Percentiles rank a stretch among this genome's conserved stretches.
These are phyloP conservation scores for Trichoderma atrobrunneum DNA, from an alignment of 2,329 filamentous ascomycete genomes.

Conservation along the genomic window DNA sequence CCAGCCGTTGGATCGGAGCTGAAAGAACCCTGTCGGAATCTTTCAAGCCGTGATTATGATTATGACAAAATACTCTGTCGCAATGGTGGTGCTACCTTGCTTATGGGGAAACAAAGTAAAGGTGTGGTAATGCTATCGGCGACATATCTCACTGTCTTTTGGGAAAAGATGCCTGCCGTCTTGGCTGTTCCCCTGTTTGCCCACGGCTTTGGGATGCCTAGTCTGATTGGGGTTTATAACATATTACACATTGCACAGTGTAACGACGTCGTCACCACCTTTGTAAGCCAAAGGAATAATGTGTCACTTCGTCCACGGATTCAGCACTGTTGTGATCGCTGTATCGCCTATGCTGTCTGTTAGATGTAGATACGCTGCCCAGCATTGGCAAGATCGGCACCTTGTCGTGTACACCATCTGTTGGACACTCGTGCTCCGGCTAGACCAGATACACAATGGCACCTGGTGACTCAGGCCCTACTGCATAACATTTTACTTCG, in stretches of 20 bases:
- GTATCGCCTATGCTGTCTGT: neutral
- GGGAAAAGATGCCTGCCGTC: neutral
- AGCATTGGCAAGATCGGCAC: neutral
- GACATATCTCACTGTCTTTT: neutral
- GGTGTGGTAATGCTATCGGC: neutral
- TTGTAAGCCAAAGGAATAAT: neutral
- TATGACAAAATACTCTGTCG: neutral
- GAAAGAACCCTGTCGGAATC: neutral
- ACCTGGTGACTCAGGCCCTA: neutral
- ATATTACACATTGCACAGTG: neutral
- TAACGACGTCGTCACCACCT: neutral
- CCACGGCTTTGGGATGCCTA: neutral
- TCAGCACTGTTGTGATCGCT: neutral
- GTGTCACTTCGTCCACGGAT: neutral
- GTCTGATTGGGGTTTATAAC: neutral
- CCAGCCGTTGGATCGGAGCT: slow-evolving; percentile 3
- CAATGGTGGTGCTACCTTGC: neutral
- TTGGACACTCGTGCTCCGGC: neutral
- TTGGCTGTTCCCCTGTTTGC: neutral
- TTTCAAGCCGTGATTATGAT: neutral
- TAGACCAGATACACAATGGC: neutral
- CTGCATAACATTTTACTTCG: neutral
- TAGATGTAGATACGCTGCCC: neutral
- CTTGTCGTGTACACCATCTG: neutral
- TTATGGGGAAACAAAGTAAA: neutral